These are phyloP conservation scores for Parachaetomium inaequale DNA, from an alignment of 495 filamentous ascomycete genomes.

Conservation along the genomic window DNA sequence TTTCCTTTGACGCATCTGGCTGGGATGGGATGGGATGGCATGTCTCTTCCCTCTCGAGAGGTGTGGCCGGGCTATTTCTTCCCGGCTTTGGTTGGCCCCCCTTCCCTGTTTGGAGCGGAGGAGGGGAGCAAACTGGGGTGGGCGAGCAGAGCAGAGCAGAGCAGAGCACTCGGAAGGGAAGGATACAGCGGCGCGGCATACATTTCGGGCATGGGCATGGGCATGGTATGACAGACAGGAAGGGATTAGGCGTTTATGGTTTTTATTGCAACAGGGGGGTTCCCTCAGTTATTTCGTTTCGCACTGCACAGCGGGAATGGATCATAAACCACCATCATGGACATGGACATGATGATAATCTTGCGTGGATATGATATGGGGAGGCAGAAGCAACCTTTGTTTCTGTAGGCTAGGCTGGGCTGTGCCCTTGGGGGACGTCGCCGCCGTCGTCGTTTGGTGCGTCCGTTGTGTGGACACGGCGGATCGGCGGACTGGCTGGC, in stretches of 20 bases:
- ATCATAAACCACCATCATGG: background rate
- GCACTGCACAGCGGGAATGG: background rate
- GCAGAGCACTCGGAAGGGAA: background rate
- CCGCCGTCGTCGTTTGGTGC: too few species aligned
- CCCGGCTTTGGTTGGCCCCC: background rate
- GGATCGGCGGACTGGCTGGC: background rate
- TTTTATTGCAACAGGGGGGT: background rate
- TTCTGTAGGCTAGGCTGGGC: too few species aligned
- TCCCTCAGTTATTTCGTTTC: background rate
- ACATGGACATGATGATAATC: too few species aligned
- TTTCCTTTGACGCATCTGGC: background rate
- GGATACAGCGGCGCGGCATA: background rate
- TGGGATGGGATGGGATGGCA: background rate
- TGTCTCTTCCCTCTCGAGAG: background rate
- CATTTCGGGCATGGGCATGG: background rate
- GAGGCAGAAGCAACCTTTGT: background rate
- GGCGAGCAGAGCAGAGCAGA: too few species aligned
- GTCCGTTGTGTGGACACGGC: background rate
- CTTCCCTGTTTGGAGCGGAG: background rate
- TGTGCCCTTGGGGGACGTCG: background rate
- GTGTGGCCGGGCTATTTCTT: background rate
- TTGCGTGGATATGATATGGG: background rate
- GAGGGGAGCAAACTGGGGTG: background rate
- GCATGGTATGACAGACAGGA: background rate
- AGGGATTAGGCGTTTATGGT: slow-evolving; percentile 3